phyloP scores from a whole-genome alignment of 2,329 filamentous ascomycete species.

The Fusarium xylarioides region DNA sequence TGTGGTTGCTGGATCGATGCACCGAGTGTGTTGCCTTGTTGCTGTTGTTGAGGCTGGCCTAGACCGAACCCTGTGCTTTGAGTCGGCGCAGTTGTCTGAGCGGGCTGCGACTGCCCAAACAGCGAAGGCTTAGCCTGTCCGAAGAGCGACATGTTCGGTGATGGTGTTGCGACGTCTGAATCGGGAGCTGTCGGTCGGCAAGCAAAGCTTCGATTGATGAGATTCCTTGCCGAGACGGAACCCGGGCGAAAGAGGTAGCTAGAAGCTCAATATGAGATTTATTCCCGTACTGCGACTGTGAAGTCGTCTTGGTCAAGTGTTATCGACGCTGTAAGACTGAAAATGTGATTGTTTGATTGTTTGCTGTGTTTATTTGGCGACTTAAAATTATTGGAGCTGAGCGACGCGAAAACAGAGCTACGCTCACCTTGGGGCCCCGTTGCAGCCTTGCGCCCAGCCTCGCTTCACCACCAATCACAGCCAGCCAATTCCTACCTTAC shows the following conservation, averaged over 20 bases:
- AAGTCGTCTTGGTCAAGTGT: neutral
- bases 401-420: conserved; percentile 44
- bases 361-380: conserved; percentile 38
- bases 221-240: conserved; percentile 14
- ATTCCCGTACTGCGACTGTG: neutral
- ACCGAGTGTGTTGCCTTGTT: conserved; percentile 50
- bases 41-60: conserved; percentile 47
- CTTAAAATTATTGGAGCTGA: conserved; percentile 43
- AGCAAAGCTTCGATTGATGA: conserved; percentile 25
- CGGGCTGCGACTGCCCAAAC: conserved; percentile 52
- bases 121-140: conserved; percentile 51
- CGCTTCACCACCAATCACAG: conserved; percentile 50
- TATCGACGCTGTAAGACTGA: conserved; percentile 28
- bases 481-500: conserved; percentile 53
- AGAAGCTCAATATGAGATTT: neutral
- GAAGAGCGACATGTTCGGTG: conserved; percentile 52
- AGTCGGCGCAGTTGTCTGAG: conserved; percentile 46
- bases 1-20: conserved; percentile 51
- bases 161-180: conserved; percentile 18
- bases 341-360: conserved; percentile 11
- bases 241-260: neutral
- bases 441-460: conserved; percentile 43
- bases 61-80: conserved; percentile 26
- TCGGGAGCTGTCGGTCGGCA: conserved; percentile 18
- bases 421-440: conserved; percentile 10